Evolutionary conservation across 2,329 filamentous ascomycete species (phyloP).

Genomic region (Arachnomyces sp.): DNA sequence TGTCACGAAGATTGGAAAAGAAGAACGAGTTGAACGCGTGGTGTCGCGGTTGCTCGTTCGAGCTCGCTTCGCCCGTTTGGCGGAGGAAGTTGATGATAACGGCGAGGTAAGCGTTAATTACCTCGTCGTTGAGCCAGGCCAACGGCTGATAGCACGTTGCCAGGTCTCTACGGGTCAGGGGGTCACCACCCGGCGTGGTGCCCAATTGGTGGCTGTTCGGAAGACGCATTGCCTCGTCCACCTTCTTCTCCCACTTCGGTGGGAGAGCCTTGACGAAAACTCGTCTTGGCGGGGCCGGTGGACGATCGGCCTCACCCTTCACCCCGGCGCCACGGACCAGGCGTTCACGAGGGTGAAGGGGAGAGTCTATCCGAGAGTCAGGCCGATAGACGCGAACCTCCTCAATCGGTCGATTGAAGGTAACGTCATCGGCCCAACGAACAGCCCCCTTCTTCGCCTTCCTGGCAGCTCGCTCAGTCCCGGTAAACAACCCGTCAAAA

Average conservation of each 20-base stretch:
- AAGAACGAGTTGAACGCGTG: conserved; percentile 41
- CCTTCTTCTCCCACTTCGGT: conserved; percentile 27
- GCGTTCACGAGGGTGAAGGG: too few relatives aligned
- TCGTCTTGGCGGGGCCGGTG: conserved; percentile 14
- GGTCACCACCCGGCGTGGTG: conserved; percentile 27
- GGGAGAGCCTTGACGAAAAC: conserved; percentile 30
- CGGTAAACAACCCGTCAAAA: neutral
- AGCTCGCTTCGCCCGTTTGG: conserved; percentile 14
- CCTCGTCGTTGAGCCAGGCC: conserved; percentile 41
- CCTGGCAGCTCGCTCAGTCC: neutral
- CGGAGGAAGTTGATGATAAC: conserved; percentile 34
- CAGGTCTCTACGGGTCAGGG: conserved; percentile 29
- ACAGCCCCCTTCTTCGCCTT: conserved; percentile 9
- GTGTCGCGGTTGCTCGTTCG: conserved; percentile 27
- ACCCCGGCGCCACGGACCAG: too few relatives aligned
- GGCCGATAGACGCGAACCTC: too few relatives aligned
- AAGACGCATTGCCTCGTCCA: conserved; percentile 23
- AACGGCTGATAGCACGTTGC: conserved; percentile 27
- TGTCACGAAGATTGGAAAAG: conserved; percentile 35
- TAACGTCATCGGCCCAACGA: conserved; percentile 17
- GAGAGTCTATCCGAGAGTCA: too few relatives aligned
- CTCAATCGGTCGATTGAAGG: conserved; percentile 9
- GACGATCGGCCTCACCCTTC: too few relatives aligned
- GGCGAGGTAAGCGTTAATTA: conserved; percentile 40
- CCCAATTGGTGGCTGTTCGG: conserved; percentile 21